Conservation (phyloP, 768 basidiomycete species). For the Hericium rajendrae region DNA sequence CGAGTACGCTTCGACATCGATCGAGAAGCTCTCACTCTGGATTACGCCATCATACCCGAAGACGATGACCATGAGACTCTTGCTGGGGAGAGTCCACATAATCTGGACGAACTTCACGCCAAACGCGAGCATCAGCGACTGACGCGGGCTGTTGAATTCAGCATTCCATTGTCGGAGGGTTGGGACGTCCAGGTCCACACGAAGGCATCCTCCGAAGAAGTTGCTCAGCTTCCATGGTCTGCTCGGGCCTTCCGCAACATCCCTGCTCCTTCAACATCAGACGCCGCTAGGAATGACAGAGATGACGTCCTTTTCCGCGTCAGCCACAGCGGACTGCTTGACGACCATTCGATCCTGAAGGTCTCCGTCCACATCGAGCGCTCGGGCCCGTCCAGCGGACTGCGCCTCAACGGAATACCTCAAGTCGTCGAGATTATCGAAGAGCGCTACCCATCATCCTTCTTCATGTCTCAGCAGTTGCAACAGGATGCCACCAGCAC, state of each 20-base stretch:
- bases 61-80: conserved; percentile 40
- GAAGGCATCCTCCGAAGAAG: conserved; percentile 62
- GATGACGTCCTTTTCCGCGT: conserved; percentile 50
- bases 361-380: conserved; percentile 74
- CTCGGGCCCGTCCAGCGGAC: conserved; percentile 56
- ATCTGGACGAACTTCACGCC: conserved; percentile 54
- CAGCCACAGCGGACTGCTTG: conserved; percentile 59
- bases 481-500: conserved; percentile 67
- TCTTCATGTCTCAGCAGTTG: conserved; percentile 49
- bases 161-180: conserved; percentile 65
- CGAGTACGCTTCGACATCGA: conserved; percentile 72
- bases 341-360: conserved; percentile 73
- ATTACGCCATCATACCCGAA: conserved; percentile 76
- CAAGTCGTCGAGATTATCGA: conserved; percentile 57
- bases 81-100: conserved; percentile 27
- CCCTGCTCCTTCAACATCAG: conserved; percentile 19
- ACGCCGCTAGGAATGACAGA: conserved; percentile 32
- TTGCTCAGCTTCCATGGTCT: conserved; percentile 68
- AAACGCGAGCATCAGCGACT: conserved; percentile 60
- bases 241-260: conserved; percentile 44
- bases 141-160: conserved; percentile 70
- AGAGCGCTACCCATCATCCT: conserved; percentile 55
- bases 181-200: conserved; percentile 83
- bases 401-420: conserved; percentile 81
- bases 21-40: conserved; percentile 71